phyloP scores from a whole-genome alignment of 768 basidiomycete species.

The Saitozyma sp. region DNA sequence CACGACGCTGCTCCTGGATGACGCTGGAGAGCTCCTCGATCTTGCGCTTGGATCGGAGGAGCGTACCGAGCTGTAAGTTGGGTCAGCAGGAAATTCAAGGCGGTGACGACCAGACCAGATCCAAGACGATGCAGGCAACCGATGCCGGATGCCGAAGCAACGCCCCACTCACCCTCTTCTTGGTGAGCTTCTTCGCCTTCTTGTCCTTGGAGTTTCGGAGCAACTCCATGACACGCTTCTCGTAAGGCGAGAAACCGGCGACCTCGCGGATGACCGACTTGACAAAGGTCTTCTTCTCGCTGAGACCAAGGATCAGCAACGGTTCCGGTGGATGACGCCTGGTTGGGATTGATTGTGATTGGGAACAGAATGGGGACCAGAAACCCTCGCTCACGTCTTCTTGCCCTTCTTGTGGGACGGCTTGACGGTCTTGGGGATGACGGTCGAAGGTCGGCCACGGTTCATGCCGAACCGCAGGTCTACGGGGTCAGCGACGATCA shows the following conservation, averaged over 20 bases:
- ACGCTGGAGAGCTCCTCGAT: conserved; percentile 88
- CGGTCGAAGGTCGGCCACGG: conserved; percentile 84
- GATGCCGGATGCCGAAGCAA: background rate
- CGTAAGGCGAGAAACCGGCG: conserved; percentile 94
- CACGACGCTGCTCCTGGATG: conserved; percentile 62
- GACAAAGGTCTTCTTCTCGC: conserved; percentile 86
- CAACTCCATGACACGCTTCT: conserved; percentile 96
- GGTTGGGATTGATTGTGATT: background rate
- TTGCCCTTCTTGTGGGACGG: conserved; percentile 92
- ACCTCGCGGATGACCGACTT: conserved; percentile 93
- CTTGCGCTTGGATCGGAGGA: conserved; percentile 97
- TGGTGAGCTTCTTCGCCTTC: conserved; percentile 98
- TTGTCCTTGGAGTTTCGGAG: conserved; percentile 99
- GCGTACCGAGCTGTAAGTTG: conserved; percentile 78
- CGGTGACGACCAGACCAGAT: background rate
- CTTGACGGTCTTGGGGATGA: conserved; percentile 70
- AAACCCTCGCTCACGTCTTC: conserved; percentile 59
- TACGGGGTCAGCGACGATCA: conserved; percentile 49
- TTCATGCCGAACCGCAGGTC: conserved; percentile 83
- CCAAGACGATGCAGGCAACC: background rate
- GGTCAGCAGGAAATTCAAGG: background rate
- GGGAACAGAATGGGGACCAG: background rate
- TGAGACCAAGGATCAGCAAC: conserved; percentile 12
- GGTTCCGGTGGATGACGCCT: background rate
- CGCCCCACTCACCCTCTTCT: conserved; percentile 80